phyloP scores from a whole-genome alignment of 148 eudicot species.

The Spergularia bocconei region DNA sequence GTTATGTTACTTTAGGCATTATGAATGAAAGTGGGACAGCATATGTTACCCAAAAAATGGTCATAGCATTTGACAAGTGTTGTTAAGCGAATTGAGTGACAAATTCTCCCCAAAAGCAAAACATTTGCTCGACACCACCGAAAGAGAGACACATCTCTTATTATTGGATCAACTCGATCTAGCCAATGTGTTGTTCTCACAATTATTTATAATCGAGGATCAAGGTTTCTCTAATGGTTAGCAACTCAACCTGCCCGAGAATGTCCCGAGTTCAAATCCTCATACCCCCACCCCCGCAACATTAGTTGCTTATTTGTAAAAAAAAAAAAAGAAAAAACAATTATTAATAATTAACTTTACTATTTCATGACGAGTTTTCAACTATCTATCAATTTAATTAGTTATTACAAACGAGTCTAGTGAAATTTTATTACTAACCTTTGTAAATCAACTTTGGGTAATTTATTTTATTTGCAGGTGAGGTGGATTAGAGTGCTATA shows the following conservation, averaged over 20 bases:
- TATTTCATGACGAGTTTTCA: neutral
- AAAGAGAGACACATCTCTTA: constrained; percentile 21
- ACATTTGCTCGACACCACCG: constrained; percentile 28
- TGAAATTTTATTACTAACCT: too few relatives aligned
- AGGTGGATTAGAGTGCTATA: constrained; percentile 88
- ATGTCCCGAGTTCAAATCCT: too few relatives aligned
- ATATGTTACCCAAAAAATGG: constrained; percentile 17
- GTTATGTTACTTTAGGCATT: neutral
- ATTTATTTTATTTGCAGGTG: constrained; percentile 37
- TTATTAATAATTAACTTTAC: neutral
- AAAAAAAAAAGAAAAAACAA: too few relatives aligned
- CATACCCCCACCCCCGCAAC: too few relatives aligned
- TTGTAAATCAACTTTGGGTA: too few relatives aligned
- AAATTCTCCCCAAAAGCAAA: constrained; percentile 26
- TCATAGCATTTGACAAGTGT: constrained; percentile 8
- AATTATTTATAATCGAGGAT: too few relatives aligned
- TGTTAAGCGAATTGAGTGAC: neutral
- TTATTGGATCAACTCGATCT: constrained; percentile 1
- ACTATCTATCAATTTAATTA: too few relatives aligned
- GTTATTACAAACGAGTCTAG: too few relatives aligned
- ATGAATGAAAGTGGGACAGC: constrained; percentile 22
- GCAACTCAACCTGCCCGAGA: too few relatives aligned
- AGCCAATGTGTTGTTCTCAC: neutral
- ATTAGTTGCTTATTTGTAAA: too few relatives aligned
- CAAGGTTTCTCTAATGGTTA: too few relatives aligned